Conservation (phyloP, 164 flowering plant species). For the Akebia trifoliata region DNA sequence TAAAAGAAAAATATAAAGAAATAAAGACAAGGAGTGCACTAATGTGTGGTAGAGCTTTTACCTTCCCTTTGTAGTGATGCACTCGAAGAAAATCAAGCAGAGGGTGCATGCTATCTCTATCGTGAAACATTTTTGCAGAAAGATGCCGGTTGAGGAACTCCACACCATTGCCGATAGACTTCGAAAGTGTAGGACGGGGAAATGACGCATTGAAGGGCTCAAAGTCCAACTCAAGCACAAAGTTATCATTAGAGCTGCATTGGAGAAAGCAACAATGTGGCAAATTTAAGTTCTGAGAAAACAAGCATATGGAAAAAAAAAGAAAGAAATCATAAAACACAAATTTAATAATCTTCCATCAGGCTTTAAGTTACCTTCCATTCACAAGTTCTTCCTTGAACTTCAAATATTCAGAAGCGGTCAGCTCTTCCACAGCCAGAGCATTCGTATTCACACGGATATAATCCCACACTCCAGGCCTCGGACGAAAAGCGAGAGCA, state of each 20-base stretch:
- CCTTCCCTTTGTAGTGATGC: slow-evolving; percentile 82
- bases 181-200: slow-evolving; percentile 73
- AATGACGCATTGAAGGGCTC: slow-evolving; percentile 82
- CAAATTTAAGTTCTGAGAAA: too few relatives aligned
- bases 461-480: slow-evolving; percentile 97
- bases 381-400: slow-evolving; percentile 86
- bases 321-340: not conserved
- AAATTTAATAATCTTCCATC: not conserved
- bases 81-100: slow-evolving; percentile 66
- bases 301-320: not conserved
- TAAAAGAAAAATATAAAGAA: too few relatives aligned
- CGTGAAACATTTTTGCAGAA: slow-evolving; percentile 89
- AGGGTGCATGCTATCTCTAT: slow-evolving; percentile 82
- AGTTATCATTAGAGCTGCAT: slow-evolving; percentile 63
- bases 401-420: slow-evolving; percentile 59
- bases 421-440: slow-evolving; percentile 60
- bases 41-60: too few relatives aligned
- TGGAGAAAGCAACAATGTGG: not conserved
- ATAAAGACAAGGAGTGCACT: too few relatives aligned
- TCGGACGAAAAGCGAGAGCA: slow-evolving; percentile 80
- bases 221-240: slow-evolving; percentile 88
- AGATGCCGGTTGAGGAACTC: slow-evolving; percentile 95
- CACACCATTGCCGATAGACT: slow-evolving; percentile 89
- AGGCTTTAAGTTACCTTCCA: slow-evolving; percentile 47
- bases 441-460: slow-evolving; percentile 63